Percentiles rank a stretch among this genome's conserved stretches.
Evolutionary conservation across 2,329 filamentous ascomycete species (phyloP).

Genomic region (Ceratocystiopsis sp.): DNA sequence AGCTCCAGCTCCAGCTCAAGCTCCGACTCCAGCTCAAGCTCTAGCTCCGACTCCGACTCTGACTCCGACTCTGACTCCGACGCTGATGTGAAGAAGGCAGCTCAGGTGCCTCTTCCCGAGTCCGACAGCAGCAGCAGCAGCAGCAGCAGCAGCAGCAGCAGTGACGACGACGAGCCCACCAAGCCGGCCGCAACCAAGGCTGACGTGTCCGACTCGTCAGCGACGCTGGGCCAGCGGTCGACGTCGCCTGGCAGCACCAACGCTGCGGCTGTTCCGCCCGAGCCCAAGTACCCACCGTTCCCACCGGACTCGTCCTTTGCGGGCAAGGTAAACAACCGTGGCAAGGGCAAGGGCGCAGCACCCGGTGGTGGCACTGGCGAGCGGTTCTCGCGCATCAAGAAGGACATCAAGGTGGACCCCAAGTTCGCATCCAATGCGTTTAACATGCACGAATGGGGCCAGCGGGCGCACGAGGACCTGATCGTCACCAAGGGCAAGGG

Average conservation of each 20-base stretch:
- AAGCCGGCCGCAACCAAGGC: background rate
- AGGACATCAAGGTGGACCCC: constrained; percentile 49
- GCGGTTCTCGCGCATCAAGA: constrained; percentile 64
- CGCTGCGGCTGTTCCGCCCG: constrained; percentile 11
- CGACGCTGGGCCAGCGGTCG: constrained; percentile 29
- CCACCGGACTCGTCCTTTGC: constrained; percentile 28
- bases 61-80: constrained; percentile 8
- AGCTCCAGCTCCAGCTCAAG: constrained; percentile 3
- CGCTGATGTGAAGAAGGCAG: constrained; percentile 12
- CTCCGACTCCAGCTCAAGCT: constrained; percentile 3
- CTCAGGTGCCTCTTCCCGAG: constrained; percentile 1
- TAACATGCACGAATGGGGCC: constrained; percentile 65
- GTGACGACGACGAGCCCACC: background rate
- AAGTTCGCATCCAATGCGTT: constrained; percentile 66
- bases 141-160: constrained; percentile 3
- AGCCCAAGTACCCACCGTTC: constrained; percentile 27
- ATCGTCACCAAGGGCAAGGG: constrained; percentile 87
- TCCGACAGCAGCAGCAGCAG: constrained; percentile 3
- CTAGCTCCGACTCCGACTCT: constrained; percentile 2
- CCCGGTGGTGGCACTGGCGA: constrained; percentile 26
- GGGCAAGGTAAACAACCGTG: constrained; percentile 21
- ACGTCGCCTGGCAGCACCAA: constrained; percentile 28
- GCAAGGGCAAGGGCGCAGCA: constrained; percentile 32
- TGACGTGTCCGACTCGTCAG: constrained; percentile 22
- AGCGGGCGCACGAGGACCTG: constrained; percentile 73